phyloP scores from a whole-genome alignment of 257 asterid species.

The Solanum lignicaule region DNA sequence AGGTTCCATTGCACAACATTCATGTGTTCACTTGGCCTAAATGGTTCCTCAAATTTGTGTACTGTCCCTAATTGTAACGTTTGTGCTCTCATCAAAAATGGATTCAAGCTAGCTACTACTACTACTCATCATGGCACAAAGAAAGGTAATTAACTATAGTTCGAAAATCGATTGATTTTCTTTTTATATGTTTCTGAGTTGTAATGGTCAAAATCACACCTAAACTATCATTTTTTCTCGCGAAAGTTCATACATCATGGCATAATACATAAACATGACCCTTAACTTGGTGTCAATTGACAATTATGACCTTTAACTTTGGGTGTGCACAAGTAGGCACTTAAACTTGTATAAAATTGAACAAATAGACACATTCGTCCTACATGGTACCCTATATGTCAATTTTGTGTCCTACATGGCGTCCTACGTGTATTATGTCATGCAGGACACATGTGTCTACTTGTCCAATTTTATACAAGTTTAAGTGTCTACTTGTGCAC shows the following conservation, averaged over 20 bases:
- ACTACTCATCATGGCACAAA: background rate
- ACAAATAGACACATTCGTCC: no score
- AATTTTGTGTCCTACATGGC: no score
- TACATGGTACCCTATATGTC: no score
- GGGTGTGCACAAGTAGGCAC: no score
- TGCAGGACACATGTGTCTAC: no score
- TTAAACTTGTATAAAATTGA: no score
- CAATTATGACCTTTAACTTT: no score
- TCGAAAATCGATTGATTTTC: background rate
- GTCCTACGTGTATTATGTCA: no score
- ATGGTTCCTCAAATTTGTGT: conserved; percentile 77
- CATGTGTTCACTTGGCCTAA: conserved; percentile 71
- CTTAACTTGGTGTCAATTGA: no score
- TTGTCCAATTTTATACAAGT: no score
- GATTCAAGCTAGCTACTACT: conserved; percentile 33
- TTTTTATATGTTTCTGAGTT: background rate
- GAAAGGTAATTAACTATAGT: conserved; percentile 15
- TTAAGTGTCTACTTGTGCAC: no score
- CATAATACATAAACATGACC: no score
- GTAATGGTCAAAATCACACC: background rate
- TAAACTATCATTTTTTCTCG: background rate
- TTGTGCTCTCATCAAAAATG: conserved; percentile 53
- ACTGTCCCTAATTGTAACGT: conserved; percentile 48
- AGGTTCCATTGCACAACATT: conserved; percentile 79
- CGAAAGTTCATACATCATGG: background rate